Conservation (phyloP, 2,329 filamentous ascomycete species). For the Rutstroemia sp. region DNA sequence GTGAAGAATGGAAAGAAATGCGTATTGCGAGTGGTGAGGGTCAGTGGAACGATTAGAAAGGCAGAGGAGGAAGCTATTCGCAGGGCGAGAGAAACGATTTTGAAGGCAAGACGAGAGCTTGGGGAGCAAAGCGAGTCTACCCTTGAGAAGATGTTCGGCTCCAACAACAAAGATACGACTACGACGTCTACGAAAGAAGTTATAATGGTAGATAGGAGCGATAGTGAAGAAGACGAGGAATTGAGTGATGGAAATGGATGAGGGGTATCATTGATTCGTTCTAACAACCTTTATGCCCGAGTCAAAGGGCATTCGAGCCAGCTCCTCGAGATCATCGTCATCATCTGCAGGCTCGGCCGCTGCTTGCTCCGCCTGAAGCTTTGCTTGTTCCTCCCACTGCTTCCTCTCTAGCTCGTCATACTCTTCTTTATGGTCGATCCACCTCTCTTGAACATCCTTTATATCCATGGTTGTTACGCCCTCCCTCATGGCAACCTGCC, state of each 20-base stretch:
- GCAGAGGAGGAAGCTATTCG: conserved; percentile 84
- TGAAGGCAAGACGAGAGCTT: conserved; percentile 51
- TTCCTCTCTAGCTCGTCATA: conserved; percentile 68
- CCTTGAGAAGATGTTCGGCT: conserved; percentile 35
- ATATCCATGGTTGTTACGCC: conserved; percentile 70
- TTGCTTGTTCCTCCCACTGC: conserved; percentile 68
- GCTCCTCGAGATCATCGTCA: conserved; percentile 22
- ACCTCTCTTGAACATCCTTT: conserved; percentile 87
- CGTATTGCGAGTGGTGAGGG: conserved; percentile 75
- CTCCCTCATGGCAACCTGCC: conserved; percentile 87
- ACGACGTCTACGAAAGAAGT: conserved; percentile 32
- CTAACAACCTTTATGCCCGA: conserved; percentile 56
- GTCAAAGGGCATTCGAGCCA: conserved; percentile 6
- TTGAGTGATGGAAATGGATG: conserved; percentile 37
- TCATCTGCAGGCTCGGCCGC: conserved; percentile 27
- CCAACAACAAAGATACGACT: conserved; percentile 15
- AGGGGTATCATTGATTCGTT: conserved; percentile 46
- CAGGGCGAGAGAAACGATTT: conserved; percentile 64
- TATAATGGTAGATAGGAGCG: conserved; percentile 39
- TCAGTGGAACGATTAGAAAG: conserved; percentile 90
- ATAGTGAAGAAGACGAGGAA: conserved; percentile 39
- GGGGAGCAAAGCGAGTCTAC: conserved; percentile 32
- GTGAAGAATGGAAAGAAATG: conserved; percentile 55
- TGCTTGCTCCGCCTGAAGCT: conserved; percentile 35
- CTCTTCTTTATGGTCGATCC: conserved; percentile 84